Evolutionary conservation across 2,329 filamentous ascomycete species (phyloP), one percentile per base, ranked within the genome.

Genomic region (Ophiostoma sp.): DNA sequence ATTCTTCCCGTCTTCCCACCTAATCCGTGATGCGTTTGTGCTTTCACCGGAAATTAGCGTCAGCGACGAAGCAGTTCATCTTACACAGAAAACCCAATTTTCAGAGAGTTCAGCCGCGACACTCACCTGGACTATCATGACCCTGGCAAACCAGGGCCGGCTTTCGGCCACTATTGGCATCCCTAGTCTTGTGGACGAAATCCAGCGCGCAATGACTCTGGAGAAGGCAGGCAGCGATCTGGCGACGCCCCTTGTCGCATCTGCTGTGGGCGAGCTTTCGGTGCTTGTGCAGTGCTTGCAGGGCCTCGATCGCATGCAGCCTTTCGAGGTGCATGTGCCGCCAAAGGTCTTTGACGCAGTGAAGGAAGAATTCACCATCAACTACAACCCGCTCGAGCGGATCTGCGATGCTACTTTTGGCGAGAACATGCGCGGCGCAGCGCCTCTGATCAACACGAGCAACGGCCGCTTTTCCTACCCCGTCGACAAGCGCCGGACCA

Each of bases 401-500:
- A 57, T 57, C 4, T 27, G n/a, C 8, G 27, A 33, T 15, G 57
- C 57, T 33, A 33, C 27, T 27, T 2, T 17, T 7, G 13, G 44
- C 20, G 17, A n/a, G 15, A 73, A 72, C 4, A 39, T 77, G 3
- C 6, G 39, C 13, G 11, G 13, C 0, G 13, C 75, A 1, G 73
- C 71, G 1, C 72, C 72, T 4, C 69, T 80, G 1, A 79, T 75
- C 20, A 74, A 79, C 8, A 80, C 80, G 0, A 76, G 77, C 0
- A 76, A 76, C 3, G 76, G 77, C 0, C 81, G 76, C 69, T 85
- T 87, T 70, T 71, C 72, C 1, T 82, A 83, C 70, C 81, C 81
- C 0, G 72, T 77, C 5, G 78, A 82, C 2, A 85, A 83, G 73
- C 81, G 79, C 11, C 79, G 80, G 1, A 86, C 78, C 1, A 79